Evolutionary conservation across 2,329 filamentous ascomycete species (phyloP).

Genomic region (Microdochium bolleyi): DNA sequence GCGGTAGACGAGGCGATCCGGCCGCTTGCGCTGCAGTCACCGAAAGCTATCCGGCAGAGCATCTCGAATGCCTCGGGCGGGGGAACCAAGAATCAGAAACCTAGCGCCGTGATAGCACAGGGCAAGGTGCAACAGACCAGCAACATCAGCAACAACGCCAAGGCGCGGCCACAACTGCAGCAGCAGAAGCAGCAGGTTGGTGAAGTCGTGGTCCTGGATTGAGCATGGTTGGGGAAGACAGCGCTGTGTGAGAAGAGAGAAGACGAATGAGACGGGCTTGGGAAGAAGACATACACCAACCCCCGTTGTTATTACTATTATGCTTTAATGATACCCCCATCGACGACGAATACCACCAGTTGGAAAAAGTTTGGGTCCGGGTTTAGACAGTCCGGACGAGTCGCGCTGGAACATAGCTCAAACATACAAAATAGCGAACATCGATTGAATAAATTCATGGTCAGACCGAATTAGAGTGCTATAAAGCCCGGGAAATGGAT

Average conservation of each 20-base stretch:
- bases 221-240: not conserved
- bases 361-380: not conserved
- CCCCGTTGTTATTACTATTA: not conserved
- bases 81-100: constrained; percentile 1
- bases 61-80: constrained; percentile 9
- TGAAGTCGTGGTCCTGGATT: not conserved
- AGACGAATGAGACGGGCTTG: constrained; percentile 1
- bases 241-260: constrained; percentile 1
- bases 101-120: constrained; percentile 5
- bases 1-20: constrained; percentile 39
- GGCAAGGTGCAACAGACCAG: constrained; percentile 11
- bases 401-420: constrained; percentile 5
- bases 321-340: not conserved
- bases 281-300: constrained; percentile 1
- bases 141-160: not conserved
- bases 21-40: constrained; percentile 19
- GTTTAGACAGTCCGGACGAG: not conserved
- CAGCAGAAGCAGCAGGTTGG: not conserved
- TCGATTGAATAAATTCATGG: too few species aligned
- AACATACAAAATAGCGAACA: constrained; percentile 8
- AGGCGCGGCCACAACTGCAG: not conserved
- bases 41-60: constrained; percentile 13
- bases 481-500: too few species aligned
- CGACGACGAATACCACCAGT: not conserved
- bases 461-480: too few species aligned